Evolutionary conservation across 768 basidiomycete species (phyloP).

Genomic region (Hericium erinaceus): DNA sequence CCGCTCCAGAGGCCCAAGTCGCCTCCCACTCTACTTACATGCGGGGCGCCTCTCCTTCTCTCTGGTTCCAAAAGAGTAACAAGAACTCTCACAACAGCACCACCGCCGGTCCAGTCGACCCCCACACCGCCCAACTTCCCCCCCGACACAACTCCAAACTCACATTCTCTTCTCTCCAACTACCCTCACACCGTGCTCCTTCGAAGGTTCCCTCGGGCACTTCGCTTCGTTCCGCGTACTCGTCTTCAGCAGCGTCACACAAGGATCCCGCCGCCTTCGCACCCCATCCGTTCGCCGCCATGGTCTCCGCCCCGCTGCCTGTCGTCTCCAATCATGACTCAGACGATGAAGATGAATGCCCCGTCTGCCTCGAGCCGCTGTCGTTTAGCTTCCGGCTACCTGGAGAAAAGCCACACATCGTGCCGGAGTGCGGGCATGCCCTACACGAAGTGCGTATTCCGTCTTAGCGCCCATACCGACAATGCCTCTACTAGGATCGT

Average conservation of each 20-base stretch:
- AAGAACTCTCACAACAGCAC: conserved; percentile 2
- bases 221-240: conserved; percentile 1
- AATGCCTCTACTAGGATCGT: not conserved
- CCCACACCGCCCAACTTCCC: not conserved
- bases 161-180: conserved; percentile 3
- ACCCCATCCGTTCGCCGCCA: conserved; percentile 46
- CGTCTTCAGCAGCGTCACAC: conserved; percentile 23
- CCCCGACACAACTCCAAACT: not conserved
- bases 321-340: conserved; percentile 59
- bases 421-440: conserved; percentile 95
- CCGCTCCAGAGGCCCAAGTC: too few species aligned
- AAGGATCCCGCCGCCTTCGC: conserved; percentile 23
- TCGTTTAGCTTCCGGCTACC: conserved; percentile 87
- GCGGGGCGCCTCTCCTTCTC: conserved; percentile 12
- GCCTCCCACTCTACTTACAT: conserved; percentile 1
- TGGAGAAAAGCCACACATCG: conserved; percentile 95
- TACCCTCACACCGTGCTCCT: not conserved
- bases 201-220: not conserved
- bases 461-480: too few species aligned
- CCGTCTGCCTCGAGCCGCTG: conserved; percentile 93
- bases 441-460: conserved; percentile 70
- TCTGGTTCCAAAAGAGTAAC: conserved; percentile 13
- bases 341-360: conserved; percentile 80
- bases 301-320: conserved; percentile 59
- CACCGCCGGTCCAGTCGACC: not conserved